Percentiles rank a stretch among this genome's conserved stretches.
Evolutionary conservation across 768 basidiomycete species (phyloP).

Genomic region (Russula foetens): DNA sequence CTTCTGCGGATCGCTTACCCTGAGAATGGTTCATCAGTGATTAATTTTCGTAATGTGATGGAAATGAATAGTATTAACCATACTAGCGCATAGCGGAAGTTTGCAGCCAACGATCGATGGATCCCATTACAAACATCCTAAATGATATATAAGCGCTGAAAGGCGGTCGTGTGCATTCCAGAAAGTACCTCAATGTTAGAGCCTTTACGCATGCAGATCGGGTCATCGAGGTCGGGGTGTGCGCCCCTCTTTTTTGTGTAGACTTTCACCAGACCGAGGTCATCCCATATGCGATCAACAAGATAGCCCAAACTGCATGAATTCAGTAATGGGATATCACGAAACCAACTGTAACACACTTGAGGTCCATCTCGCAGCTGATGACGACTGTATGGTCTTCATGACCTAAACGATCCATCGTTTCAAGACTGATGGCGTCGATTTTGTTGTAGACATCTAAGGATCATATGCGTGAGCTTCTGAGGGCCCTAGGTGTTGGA

Average conservation of each 20-base stretch:
- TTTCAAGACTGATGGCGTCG: conserved; percentile 78
- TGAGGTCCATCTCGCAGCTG: conserved; percentile 90
- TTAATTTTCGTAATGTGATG: not conserved
- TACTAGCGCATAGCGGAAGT: conserved; percentile 92
- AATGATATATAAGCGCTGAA: not conserved
- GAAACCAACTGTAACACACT: conserved; percentile 38
- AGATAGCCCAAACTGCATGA: conserved; percentile 55
- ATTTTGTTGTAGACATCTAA: conserved; percentile 95
- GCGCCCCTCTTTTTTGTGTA: conserved; percentile 98
- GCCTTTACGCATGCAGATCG: conserved; percentile 83
- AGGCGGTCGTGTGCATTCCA: not conserved
- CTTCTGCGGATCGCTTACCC: conserved; percentile 9
- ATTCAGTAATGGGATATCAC: not conserved
- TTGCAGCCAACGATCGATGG: conserved; percentile 79
- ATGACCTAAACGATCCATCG: conserved; percentile 74
- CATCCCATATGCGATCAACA: conserved; percentile 71
- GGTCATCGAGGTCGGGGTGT: conserved; percentile 86
- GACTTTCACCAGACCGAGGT: conserved; percentile 76
- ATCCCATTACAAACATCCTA: conserved; percentile 89
- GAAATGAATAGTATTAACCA: conserved; percentile 46
- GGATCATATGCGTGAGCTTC: conserved; percentile 1
- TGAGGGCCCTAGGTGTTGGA: conserved; percentile 1
- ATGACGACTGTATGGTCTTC: conserved; percentile 87
- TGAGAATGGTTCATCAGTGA: not conserved
- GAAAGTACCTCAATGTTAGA: conserved; percentile 78